These are phyloP conservation scores for Themeda triandra DNA, from an alignment of 176 grass and related monocot species.

Conservation along the genomic window DNA sequence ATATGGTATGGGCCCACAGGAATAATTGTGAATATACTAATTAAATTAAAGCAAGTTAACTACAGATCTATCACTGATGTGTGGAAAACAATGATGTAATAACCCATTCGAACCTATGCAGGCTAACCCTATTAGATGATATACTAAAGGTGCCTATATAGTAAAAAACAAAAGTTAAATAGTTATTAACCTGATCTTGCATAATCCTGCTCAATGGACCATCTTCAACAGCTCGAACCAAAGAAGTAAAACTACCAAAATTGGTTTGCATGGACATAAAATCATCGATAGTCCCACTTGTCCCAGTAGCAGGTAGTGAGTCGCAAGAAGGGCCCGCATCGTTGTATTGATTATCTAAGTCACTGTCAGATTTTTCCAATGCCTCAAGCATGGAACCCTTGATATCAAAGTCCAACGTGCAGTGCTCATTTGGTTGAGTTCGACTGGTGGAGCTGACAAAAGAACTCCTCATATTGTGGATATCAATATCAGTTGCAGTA, in stretches of 20 bases:
- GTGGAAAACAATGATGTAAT: background rate
- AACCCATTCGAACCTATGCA: conserved; percentile 5
- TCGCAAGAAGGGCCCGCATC: conserved; percentile 42
- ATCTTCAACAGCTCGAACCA: conserved; percentile 77
- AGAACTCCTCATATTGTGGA: conserved; percentile 35
- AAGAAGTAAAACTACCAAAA: conserved; percentile 62
- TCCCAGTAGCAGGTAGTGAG: conserved; percentile 40
- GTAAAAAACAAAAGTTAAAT: background rate
- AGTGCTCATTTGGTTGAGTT: conserved; percentile 44
- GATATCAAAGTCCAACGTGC: conserved; percentile 74
- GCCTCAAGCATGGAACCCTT: conserved; percentile 76
- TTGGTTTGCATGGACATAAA: conserved; percentile 76
- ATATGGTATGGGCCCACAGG: background rate
- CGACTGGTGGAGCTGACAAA: conserved; percentile 58
- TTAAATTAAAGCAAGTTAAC: background rate
- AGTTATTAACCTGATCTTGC: conserved; percentile 70
- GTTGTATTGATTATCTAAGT: conserved; percentile 69
- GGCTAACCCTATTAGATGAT: conserved; percentile 13
- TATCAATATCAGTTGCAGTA: conserved; percentile 50
- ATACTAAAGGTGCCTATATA: background rate
- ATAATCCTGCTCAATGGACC: conserved; percentile 71
- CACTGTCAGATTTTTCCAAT: conserved; percentile 59
- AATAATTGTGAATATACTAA: background rate
- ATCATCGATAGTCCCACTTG: conserved; percentile 57
- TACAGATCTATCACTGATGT: background rate